Percentiles rank a stretch among this genome's conserved stretches.
Evolutionary conservation across 345 rosid species (phyloP).

Genomic region (Physaria fendleri): DNA sequence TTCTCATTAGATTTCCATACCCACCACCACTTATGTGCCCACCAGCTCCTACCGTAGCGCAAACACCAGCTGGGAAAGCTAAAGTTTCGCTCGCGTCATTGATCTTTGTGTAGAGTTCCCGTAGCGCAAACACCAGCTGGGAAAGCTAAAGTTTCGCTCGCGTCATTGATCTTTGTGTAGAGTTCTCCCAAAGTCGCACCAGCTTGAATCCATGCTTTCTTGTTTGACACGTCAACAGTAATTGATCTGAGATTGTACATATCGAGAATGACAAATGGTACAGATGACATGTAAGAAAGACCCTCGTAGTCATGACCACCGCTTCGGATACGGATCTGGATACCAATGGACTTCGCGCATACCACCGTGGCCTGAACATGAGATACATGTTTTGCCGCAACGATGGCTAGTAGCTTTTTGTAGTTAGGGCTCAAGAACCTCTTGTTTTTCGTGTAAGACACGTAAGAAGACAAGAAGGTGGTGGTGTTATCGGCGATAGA

Average conservation of each 20-base stretch:
- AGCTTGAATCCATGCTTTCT: slow-evolving; percentile 39
- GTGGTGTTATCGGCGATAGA: neutral
- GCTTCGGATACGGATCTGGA: slow-evolving; percentile 40
- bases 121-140: slow-evolving; percentile 43
- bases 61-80: slow-evolving; percentile 42
- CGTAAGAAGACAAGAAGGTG: slow-evolving; percentile 3
- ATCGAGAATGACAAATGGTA: slow-evolving; percentile 44
- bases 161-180: slow-evolving; percentile 30
- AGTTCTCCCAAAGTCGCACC: slow-evolving; percentile 52
- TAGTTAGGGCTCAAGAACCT: slow-evolving; percentile 33
- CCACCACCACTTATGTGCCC: slow-evolving; percentile 56
- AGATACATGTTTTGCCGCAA: slow-evolving; percentile 23
- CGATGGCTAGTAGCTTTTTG: slow-evolving; percentile 15
- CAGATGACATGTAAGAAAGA: slow-evolving; percentile 36
- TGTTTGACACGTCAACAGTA: slow-evolving; percentile 9
- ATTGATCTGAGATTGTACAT: slow-evolving; percentile 37
- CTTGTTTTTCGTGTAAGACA: slow-evolving; percentile 39
- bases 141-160: slow-evolving; percentile 32
- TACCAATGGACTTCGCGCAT: slow-evolving; percentile 36
- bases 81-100: slow-evolving; percentile 29
- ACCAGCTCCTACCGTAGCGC: slow-evolving; percentile 50
- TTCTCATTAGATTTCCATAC: slow-evolving; percentile 41
- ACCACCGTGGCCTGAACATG: slow-evolving; percentile 43
- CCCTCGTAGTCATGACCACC: slow-evolving; percentile 55
- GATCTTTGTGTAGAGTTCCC: slow-evolving; percentile 34